Base-by-base conservation (phyloP, 805 yeast genomes). In the Candida namnaoensis region DNA sequence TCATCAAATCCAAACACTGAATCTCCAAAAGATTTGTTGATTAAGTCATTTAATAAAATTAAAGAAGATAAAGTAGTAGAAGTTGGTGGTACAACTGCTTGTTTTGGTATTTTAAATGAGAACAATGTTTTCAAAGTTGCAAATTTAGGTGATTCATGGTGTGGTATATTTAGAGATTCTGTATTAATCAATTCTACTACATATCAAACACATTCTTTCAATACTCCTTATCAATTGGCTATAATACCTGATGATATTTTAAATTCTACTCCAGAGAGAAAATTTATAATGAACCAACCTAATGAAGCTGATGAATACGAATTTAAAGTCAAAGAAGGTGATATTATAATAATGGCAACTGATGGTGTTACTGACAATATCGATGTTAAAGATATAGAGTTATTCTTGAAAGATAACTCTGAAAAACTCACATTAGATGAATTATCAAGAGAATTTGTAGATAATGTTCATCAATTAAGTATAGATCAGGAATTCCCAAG, bases 111-210 rank as follows among this genome's bases (percentile, higher is more conserved):
- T 10, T 67, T 84, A 39, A 71, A 78, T 23, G 66, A 78, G 8
- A 63, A 72, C 11, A 80, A 80, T 28, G 48, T 47, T 9, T 57
- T 91, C 33, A 63, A 66, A 36, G 81, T 87, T 0, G 82, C 91
- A 8, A 91, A 93, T 54, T 63, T 91, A 41, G 99, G 99, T 10
- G 99, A 91, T 60, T 88, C 97, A 5, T 93, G 96, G 82, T 86
- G 87, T 59, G 90, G 95, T 14, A 76, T 90, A 3, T 84, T 88
- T 57, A 70, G 99, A 48, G 66, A 77, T 44, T 69, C 69, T 42
- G 66, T 73, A 52, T 66, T 88, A 38, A 69, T 83, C 2, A 61
- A 73, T 34, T 80, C 82, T 52, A 84, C 95, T 0, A 69, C 68
- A 46, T 80, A 83, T 47, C 96, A 88, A 66, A 79, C 88, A 1